phyloP scores from a whole-genome alignment of 768 basidiomycete species.

The Mycena olivaceomarginata region DNA sequence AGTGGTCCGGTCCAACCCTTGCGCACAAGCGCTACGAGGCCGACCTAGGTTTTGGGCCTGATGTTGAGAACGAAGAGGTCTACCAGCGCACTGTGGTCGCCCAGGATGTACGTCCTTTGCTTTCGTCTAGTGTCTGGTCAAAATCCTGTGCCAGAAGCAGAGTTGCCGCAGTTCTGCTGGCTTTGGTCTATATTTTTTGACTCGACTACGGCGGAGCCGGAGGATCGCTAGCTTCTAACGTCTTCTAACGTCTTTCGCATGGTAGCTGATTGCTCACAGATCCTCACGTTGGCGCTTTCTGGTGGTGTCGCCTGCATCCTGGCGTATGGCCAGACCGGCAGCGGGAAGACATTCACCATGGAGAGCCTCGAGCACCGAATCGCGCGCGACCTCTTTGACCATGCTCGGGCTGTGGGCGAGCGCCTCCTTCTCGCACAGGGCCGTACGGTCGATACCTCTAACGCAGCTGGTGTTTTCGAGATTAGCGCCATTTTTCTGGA shows the following conservation, averaged over 20 bases:
- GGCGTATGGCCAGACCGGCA: constrained; percentile 57
- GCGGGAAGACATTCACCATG: constrained; percentile 59
- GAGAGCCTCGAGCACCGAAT: constrained; percentile 56
- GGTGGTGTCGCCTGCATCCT: constrained; percentile 57
- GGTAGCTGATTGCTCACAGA: constrained; percentile 31
- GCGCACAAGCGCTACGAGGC: constrained; percentile 57
- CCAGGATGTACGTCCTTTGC: constrained; percentile 49
- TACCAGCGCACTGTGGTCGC: constrained; percentile 56
- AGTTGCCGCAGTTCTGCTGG: no score
- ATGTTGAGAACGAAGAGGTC: constrained; percentile 56
- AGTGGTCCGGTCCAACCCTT: constrained; percentile 59
- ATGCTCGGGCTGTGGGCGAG: constrained; percentile 45
- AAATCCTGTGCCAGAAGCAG: no score
- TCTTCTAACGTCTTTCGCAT: no score
- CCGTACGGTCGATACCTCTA: neutral
- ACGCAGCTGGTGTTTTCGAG: constrained; percentile 46
- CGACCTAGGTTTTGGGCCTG: constrained; percentile 57
- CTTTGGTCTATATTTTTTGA: no score
- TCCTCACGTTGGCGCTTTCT: constrained; percentile 53
- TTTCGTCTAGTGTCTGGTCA: no score
- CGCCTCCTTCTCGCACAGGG: constrained; percentile 45
- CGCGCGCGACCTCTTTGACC: constrained; percentile 56
- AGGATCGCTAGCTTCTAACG: no score
- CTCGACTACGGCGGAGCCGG: no score
- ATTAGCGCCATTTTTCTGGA: constrained; percentile 59